phyloP scores from a whole-genome alignment of 1,284 basidiomycete species.

The Ustilago vetiveriae region DNA sequence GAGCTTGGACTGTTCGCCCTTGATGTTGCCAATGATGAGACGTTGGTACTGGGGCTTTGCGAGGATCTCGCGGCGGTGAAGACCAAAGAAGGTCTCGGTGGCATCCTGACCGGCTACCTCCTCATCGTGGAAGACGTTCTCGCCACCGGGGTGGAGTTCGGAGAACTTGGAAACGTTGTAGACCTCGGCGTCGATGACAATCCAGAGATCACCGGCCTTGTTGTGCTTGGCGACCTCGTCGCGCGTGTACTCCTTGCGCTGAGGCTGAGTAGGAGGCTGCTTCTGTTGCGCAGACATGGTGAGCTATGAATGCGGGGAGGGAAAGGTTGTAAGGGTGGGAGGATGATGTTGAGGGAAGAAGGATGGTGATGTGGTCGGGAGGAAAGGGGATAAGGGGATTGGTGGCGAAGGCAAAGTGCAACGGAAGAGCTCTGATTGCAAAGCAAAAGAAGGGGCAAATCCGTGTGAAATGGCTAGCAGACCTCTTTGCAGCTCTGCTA shows the following conservation, averaged over 20 bases:
- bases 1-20: conserved; percentile 62
- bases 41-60: conserved; percentile 57
- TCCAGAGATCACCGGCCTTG: conserved; percentile 88
- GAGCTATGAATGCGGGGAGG: conserved; percentile 5
- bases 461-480: background rate
- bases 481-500: background rate
- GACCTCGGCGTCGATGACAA: conserved; percentile 71
- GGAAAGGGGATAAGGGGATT: background rate
- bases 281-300: conserved; percentile 45
- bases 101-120: conserved; percentile 66
- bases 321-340: background rate
- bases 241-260: conserved; percentile 72
- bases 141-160: conserved; percentile 65
- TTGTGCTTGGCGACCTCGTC: conserved; percentile 89
- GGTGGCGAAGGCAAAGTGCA: background rate
- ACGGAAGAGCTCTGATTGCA: conserved; percentile 8
- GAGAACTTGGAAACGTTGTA: conserved; percentile 67
- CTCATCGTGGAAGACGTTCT: conserved; percentile 62
- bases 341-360: background rate
- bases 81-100: conserved; percentile 66
- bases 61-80: conserved; percentile 65
- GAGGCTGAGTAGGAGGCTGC: conserved; percentile 34
- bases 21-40: conserved; percentile 61
- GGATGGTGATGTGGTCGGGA: conserved; percentile 1
- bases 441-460: too few species aligned